phyloP scores from a whole-genome alignment of 208 protist genomes.

The Acanthamoeba culbertsoni region DNA sequence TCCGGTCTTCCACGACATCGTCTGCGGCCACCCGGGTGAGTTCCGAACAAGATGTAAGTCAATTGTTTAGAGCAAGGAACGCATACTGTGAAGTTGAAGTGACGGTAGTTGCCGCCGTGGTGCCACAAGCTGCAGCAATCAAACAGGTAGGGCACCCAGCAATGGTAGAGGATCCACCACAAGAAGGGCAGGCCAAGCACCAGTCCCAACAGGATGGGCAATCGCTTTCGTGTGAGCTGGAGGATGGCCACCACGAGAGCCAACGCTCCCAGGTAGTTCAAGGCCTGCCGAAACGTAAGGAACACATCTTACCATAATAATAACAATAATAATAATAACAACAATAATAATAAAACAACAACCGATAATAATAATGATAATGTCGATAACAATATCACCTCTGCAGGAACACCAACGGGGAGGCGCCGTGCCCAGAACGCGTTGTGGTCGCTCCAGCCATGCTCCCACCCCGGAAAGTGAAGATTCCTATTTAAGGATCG shows the following conservation, averaged over 20 bases:
- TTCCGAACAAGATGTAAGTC: not conserved
- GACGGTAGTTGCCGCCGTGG: constrained; percentile 19
- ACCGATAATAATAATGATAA: no score
- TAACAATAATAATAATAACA: not conserved
- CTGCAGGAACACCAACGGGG: not conserved
- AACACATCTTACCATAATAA: not conserved
- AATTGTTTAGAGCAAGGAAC: not conserved
- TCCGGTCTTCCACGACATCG: not conserved
- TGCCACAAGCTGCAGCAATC: constrained; percentile 7
- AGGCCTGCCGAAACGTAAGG: not conserved
- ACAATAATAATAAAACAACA: not conserved
- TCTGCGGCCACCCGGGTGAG: not conserved
- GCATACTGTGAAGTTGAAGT: constrained; percentile 4
- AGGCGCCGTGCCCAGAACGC: not conserved
- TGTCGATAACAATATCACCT: not conserved
- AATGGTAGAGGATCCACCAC: constrained; percentile 19
- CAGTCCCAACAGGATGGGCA: not conserved
- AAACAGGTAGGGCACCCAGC: constrained; percentile 15
- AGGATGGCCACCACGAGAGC: not conserved
- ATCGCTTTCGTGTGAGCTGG: not conserved
- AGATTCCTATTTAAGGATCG: not conserved
- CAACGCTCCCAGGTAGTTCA: not conserved
- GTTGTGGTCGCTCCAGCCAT: not conserved
- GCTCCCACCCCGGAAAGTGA: not conserved
- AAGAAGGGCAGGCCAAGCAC: not conserved